Conservation (phyloP, 1,139 yeast species). For the Nadsonia commutata region DNA sequence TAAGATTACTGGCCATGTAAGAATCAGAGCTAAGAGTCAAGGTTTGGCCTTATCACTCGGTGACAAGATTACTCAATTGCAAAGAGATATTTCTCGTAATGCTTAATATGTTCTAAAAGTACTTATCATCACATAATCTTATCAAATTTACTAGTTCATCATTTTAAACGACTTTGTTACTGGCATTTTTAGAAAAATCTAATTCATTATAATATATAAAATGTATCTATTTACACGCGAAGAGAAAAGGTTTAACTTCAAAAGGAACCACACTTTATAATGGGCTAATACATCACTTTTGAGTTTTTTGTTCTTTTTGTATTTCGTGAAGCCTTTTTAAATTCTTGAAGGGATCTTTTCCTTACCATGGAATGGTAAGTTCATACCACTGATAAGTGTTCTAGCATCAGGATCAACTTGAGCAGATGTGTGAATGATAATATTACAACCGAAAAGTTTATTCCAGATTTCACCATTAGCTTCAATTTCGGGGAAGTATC, state of each 20-base stretch:
- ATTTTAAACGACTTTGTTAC: no score
- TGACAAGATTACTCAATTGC: constrained; percentile 26
- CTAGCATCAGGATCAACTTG: constrained; percentile 90
- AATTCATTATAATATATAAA: background rate
- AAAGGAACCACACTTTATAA: no score
- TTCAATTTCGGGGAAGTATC: constrained; percentile 86
- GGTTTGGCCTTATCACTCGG: constrained; percentile 93
- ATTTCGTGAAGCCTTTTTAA: no score
- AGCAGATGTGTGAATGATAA: constrained; percentile 78
- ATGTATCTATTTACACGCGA: background rate
- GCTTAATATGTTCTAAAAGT: background rate
- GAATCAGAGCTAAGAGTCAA: constrained; percentile 96
- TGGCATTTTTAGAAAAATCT: background rate
- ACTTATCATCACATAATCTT: no score
- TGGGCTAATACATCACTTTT: no score
- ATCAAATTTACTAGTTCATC: no score
- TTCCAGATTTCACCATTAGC: constrained; percentile 86
- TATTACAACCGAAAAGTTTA: constrained; percentile 69
- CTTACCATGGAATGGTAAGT: constrained; percentile 56
- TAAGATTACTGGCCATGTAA: constrained; percentile 81
- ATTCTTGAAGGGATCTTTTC: constrained; percentile 27
- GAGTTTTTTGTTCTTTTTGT: no score
- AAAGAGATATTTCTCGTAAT: background rate
- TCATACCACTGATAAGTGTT: constrained; percentile 65
- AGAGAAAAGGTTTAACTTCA: no score